Evolutionary conservation across 2,329 filamentous ascomycete genomes (phyloP).

Genomic region (Aspergillus hortae): DNA sequence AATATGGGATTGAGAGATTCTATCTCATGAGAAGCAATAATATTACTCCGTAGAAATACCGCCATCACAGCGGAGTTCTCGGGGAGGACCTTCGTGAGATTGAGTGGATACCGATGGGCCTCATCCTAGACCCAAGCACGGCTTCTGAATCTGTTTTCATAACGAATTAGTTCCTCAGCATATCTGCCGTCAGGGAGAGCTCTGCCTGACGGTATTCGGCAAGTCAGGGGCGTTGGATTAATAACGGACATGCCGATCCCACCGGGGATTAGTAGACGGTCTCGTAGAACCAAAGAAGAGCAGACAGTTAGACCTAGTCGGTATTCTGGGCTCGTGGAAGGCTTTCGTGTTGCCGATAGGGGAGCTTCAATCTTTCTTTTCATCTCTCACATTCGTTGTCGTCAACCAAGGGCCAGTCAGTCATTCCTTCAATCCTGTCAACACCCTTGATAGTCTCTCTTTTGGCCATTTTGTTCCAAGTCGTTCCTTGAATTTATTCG

Average conservation of each 20-base stretch:
- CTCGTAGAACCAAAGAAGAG: neutral
- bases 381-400: neutral
- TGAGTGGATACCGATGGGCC: neutral
- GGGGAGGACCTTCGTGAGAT: neutral
- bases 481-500: neutral
- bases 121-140: neutral
- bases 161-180: neutral
- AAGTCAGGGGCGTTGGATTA: neutral
- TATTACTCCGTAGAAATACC: neutral
- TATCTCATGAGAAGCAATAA: neutral
- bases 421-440: neutral
- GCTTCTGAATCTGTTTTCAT: neutral
- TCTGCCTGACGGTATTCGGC: neutral
- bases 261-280: neutral
- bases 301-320: neutral
- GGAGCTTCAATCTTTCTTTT: no score
- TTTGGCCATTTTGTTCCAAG: neutral
- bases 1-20: neutral
- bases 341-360: neutral
- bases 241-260: neutral
- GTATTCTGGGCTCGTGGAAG: neutral
- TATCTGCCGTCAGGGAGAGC: neutral
- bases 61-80: neutral
- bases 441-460: neutral
- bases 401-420: neutral